Evolutionary conservation across 306 rosid species (phyloP).

Genomic region (Rosa chinensis): DNA sequence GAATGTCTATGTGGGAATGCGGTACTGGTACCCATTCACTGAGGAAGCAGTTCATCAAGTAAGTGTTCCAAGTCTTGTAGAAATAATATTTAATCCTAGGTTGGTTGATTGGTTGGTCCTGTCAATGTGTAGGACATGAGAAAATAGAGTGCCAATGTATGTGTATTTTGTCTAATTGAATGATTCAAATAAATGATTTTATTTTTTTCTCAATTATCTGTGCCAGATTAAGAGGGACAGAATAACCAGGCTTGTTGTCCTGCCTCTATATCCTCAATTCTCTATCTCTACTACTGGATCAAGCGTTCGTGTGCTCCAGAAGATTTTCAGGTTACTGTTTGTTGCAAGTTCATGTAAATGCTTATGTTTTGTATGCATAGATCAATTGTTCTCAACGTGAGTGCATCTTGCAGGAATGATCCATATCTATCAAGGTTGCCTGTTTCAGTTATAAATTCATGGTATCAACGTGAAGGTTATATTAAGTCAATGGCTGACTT

Average conservation of each 20-base stretch:
- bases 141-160: not conserved
- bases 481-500: conserved; percentile 90
- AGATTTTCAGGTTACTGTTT: conserved; percentile 63
- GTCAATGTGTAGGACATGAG: not conserved
- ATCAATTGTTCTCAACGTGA: conserved; percentile 25
- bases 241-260: conserved; percentile 93
- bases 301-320: conserved; percentile 79
- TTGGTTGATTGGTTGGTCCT: not conserved
- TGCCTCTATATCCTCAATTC: conserved; percentile 95
- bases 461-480: conserved; percentile 95
- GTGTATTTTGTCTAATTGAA: not conserved
- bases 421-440: conserved; percentile 69
- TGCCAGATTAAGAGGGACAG: conserved; percentile 84
- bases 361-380: conserved; percentile 4
- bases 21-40: conserved; percentile 98
- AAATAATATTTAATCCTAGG: not conserved
- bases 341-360: conserved; percentile 23
- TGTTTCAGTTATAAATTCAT: conserved; percentile 87
- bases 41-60: conserved; percentile 97
- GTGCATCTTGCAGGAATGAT: conserved; percentile 70
- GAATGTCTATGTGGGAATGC: conserved; percentile 89
- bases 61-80: conserved; percentile 17
- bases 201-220: conserved; percentile 18
- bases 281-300: conserved; percentile 99
- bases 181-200: conserved; percentile 1